Evolutionary conservation across 306 rosid genomes (phyloP), one percentile per base, ranked within the genome.

Genomic region (Styphnolobium japonicum): DNA sequence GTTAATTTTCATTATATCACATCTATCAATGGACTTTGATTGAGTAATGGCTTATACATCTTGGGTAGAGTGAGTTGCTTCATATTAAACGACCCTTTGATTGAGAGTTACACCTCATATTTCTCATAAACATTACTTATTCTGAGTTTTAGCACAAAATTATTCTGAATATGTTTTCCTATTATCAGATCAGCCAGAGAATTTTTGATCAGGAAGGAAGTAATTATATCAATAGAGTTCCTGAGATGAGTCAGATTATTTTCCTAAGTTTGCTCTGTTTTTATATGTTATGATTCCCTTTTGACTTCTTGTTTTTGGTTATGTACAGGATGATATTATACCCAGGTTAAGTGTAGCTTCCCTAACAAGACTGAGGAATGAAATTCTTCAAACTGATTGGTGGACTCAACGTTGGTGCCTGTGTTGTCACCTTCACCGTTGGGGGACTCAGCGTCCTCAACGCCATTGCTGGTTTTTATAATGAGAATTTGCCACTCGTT

Each of bases 381-480:
- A n/a, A n/a, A n/a, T n/a, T n/a, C n/a, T n/a, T n/a, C n/a, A n/a
- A n/a, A n/a, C n/a, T n/a, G n/a, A n/a, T n/a, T n/a, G n/a, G n/a
- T n/a, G n/a, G n/a, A n/a, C n/a, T n/a, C n/a, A n/a, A n/a, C 10
- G 98, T 95, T 7, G 97, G 99, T 0, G 97, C 99, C 1, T 95
- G 99, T 10, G 99, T 81, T 0, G 99, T 95, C 0, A 93, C 98
- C 0, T 95, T 95, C 85, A 85, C 89, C 0, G 99, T 95, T 0
- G 99, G 99, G 0, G 96, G 99, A 0, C 94, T 95, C 5, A 95
- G 99, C 58, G 86, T 91, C 0, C 73, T 95, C 25, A 95, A 95
- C 73, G 96, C 98, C 5, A 88, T 95, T 1, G 99, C 99, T 4
- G 99, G 99, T 0, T 97, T 98, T 23, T 90, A 81, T 80, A 92